phyloP scores from a whole-genome alignment of 2,329 filamentous ascomycete species.

The Apiospora rasikravindrae region DNA sequence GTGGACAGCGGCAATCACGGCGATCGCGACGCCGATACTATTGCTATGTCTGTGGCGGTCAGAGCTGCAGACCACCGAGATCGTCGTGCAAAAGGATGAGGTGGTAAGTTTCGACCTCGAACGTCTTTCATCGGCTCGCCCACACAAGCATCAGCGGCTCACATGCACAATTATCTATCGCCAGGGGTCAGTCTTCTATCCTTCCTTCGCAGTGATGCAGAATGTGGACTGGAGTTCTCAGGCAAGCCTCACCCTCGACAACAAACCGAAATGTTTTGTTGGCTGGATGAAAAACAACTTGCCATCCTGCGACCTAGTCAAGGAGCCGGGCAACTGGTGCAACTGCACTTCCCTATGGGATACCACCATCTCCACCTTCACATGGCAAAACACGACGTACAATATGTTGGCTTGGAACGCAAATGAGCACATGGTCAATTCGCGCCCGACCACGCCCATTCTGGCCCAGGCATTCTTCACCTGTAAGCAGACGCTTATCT shows the following conservation, averaged over 20 bases:
- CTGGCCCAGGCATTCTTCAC: constrained; percentile 9
- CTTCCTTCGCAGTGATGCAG: background rate
- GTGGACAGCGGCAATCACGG: background rate
- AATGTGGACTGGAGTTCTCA: background rate
- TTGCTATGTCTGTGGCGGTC: background rate
- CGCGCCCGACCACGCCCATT: background rate
- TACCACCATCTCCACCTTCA: background rate
- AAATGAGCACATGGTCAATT: background rate
- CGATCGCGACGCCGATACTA: background rate
- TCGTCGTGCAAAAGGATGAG: background rate
- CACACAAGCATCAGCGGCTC: background rate
- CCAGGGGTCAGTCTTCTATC: background rate
- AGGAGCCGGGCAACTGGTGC: background rate
- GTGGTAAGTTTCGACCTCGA: background rate
- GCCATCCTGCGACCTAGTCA: background rate
- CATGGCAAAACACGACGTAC: constrained; percentile 12
- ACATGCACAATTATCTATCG: background rate
- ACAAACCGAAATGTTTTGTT: constrained; percentile 4
- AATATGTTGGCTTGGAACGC: background rate
- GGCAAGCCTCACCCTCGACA: constrained; percentile 1
- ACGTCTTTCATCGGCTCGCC: too few relatives aligned
- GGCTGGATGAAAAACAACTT: background rate
- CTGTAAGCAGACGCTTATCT: background rate
- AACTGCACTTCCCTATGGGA: background rate
- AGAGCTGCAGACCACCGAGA: background rate